phyloP scores from a whole-genome alignment of 2,329 filamentous ascomycete genomes.

The Colletotrichum sp. region DNA sequence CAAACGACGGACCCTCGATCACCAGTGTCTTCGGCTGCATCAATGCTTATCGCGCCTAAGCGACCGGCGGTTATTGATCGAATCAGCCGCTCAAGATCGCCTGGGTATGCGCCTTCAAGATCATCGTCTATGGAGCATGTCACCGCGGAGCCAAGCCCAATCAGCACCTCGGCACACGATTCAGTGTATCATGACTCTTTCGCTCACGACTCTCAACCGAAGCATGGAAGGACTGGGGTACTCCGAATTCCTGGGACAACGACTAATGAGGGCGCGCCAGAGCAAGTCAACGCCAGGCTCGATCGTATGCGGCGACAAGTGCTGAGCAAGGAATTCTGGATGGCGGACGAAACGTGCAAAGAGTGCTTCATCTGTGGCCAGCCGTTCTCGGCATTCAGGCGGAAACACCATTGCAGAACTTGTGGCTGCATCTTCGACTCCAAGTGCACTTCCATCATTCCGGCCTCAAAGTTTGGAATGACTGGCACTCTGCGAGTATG shows the following conservation, averaged over 20 bases:
- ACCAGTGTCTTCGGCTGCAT: conserved; percentile 40
- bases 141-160: conserved; percentile 60
- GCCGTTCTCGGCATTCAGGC: conserved; percentile 88
- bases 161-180: conserved; percentile 64
- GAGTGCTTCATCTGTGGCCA: conserved; percentile 94
- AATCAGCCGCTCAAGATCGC: conserved; percentile 53
- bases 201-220: conserved; percentile 47
- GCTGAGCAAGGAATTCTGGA: conserved; percentile 96
- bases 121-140: conserved; percentile 65
- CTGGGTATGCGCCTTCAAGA: conserved; percentile 52
- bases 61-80: conserved; percentile 60
- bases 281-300: conserved; percentile 64
- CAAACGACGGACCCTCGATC: conserved; percentile 36
- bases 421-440: conserved; percentile 99
- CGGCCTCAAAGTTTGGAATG: conserved; percentile 87
- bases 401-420: conserved; percentile 94
- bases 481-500: conserved; percentile 86
- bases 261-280: conserved; percentile 60
- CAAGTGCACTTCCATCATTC: conserved; percentile 91
- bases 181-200: conserved; percentile 64
- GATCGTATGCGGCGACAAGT: conserved; percentile 85
- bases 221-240: conserved; percentile 50
- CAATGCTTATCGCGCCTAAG: conserved; percentile 43
- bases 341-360: conserved; percentile 98
- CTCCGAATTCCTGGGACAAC: conserved; percentile 62